Evolutionary conservation across 208 protist species (phyloP).

Genomic region (Wallacemonas sp.): DNA sequence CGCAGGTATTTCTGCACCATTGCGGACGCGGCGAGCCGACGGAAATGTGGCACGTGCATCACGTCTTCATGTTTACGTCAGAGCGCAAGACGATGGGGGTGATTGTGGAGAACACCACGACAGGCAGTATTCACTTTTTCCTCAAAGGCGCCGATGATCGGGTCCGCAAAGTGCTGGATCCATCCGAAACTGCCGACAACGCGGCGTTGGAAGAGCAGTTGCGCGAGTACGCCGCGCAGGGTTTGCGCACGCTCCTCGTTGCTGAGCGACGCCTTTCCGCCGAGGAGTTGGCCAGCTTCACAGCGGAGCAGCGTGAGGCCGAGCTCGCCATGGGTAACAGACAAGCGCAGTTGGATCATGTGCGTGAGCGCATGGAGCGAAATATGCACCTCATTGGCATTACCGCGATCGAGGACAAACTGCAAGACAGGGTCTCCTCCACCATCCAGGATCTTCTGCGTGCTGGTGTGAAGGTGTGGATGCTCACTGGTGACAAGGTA

Average conservation of each 20-base stretch:
- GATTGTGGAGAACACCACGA: conserved; percentile 52
- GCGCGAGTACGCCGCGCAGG: conserved; percentile 53
- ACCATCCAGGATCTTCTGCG: conserved; percentile 76
- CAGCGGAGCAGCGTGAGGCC: conserved; percentile 25
- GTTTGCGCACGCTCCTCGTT: conserved; percentile 80
- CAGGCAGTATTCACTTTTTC: conserved; percentile 46
- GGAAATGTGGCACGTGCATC: conserved; percentile 66
- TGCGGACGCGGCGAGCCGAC: neutral
- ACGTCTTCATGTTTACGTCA: conserved; percentile 86
- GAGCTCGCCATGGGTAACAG: conserved; percentile 39
- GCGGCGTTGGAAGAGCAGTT: conserved; percentile 26
- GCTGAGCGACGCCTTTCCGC: conserved; percentile 53
- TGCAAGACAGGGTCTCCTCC: conserved; percentile 95
- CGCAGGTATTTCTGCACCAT: conserved; percentile 29
- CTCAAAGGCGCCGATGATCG: conserved; percentile 92
- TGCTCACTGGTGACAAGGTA: conserved; percentile 99
- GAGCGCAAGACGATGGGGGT: conserved; percentile 89
- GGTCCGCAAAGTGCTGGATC: conserved; percentile 43
- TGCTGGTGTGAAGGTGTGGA: conserved; percentile 94
- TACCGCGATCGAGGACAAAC: conserved; percentile 97
- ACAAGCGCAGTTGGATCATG: conserved; percentile 39
- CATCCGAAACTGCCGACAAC: conserved; percentile 1
- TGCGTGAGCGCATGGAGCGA: conserved; percentile 80
- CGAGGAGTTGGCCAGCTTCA: conserved; percentile 41
- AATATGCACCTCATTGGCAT: conserved; percentile 89